A percentile compares a stretch with the other conserved stretches of the same genome.
Conservation (phyloP, 2,329 filamentous ascomycete genomes). For the Aureobasidium sp. region DNA sequence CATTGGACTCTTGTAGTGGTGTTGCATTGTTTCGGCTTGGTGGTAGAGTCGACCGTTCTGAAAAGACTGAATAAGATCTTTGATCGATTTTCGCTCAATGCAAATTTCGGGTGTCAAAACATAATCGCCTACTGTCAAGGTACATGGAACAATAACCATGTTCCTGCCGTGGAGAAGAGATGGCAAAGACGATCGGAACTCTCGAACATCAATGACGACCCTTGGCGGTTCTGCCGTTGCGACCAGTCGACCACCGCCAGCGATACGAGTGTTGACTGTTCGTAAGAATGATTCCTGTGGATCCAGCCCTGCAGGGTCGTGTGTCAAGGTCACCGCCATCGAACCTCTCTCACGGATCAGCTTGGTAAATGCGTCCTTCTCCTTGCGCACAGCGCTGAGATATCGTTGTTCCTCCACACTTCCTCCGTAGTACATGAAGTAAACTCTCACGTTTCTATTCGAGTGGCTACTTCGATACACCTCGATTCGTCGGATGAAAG, state of each 20-base stretch:
- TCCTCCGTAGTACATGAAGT: constrained; percentile 92
- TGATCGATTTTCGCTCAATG: constrained; percentile 88
- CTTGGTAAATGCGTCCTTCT: constrained; percentile 93
- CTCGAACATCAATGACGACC: constrained; percentile 90
- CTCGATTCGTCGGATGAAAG: constrained; percentile 90
- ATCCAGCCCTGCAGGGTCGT: constrained; percentile 64
- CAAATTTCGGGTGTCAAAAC: constrained; percentile 86
- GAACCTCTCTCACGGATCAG: constrained; percentile 88
- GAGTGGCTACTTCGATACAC: constrained; percentile 93
- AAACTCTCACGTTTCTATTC: constrained; percentile 81
- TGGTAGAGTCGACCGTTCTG: constrained; percentile 85
- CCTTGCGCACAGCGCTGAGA: constrained; percentile 50
- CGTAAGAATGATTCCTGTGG: constrained; percentile 88
- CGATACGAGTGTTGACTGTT: constrained; percentile 93
- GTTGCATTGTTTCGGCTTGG: constrained; percentile 89
- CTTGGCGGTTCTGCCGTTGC: constrained; percentile 83
- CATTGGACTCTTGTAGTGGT: constrained; percentile 83
- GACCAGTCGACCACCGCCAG: constrained; percentile 75
- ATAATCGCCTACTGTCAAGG: constrained; percentile 95
- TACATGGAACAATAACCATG: constrained; percentile 86
- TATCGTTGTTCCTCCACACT: constrained; percentile 35
- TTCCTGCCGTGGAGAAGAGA: constrained; percentile 83
- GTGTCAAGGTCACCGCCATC: constrained; percentile 83
- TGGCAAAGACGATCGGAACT: constrained; percentile 88
- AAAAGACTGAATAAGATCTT: constrained; percentile 86